phyloP scores from a whole-genome alignment of 2,329 filamentous ascomycete species.

The Emmonsiellopsis sp. region DNA sequence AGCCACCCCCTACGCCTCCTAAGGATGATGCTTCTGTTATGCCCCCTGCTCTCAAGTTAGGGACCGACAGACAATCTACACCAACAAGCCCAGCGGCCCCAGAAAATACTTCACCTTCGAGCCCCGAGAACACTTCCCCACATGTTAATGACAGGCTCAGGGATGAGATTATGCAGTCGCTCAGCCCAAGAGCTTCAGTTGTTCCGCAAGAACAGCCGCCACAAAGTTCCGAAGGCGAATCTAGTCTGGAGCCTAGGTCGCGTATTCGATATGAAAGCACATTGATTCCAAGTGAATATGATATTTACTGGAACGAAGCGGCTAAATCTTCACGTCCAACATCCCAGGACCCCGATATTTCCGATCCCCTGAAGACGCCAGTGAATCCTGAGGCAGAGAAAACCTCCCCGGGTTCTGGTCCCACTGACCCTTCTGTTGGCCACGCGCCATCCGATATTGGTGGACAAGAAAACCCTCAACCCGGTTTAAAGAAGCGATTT shows the following conservation, averaged over 20 bases:
- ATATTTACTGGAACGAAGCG: conserved; percentile 27
- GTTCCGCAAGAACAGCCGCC: not conserved
- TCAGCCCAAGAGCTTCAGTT: conserved; percentile 24
- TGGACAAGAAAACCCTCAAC: conserved; percentile 11
- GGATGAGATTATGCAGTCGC: conserved; percentile 40
- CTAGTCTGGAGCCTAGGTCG: conserved; percentile 6
- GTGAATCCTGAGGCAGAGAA: not conserved
- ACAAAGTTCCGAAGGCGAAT: conserved; percentile 7
- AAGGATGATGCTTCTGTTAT: conserved; percentile 18
- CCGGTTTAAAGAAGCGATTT: conserved; percentile 31
- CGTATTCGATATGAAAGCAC: conserved; percentile 19
- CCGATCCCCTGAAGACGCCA: not conserved
- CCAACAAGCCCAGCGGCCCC: conserved; percentile 15
- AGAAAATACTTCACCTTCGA: conserved; percentile 24
- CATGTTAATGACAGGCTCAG: conserved; percentile 36
- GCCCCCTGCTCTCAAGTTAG: conserved; percentile 1
- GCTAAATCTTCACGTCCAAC: not conserved
- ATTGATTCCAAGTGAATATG: conserved; percentile 28
- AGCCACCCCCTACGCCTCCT: conserved; percentile 25
- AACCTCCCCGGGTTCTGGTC: not conserved
- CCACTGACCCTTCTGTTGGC: not conserved
- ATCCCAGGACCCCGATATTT: too few species aligned
- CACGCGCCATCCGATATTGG: not conserved
- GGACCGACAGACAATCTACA: not conserved
- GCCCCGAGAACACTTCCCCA: conserved; percentile 27